A percentile compares a stretch with the other conserved stretches of the same genome.
Conservation (phyloP, 345 rosid species). For the Geranium brycei region DNA sequence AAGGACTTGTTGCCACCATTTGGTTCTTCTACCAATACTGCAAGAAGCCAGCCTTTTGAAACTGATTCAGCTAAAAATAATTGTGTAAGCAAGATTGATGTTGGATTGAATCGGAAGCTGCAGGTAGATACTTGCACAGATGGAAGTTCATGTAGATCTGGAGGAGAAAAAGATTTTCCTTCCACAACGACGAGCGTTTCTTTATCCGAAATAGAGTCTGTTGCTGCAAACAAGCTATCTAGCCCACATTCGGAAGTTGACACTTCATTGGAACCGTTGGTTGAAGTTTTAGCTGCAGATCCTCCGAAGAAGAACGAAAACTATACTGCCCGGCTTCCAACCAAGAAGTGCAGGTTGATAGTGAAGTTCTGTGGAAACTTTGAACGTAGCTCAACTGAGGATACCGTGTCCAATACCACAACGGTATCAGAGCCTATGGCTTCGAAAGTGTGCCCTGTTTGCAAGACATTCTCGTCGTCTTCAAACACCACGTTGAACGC, state of each 20-base stretch:
- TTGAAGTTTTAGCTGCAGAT: slow-evolving; percentile 11
- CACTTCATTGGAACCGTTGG: slow-evolving; percentile 16
- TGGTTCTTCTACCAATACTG: slow-evolving; percentile 28
- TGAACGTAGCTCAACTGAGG: slow-evolving; percentile 51
- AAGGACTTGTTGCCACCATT: slow-evolving; percentile 80
- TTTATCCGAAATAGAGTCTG: slow-evolving; percentile 40
- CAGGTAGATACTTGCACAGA: neutral
- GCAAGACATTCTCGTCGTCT: slow-evolving; percentile 87
- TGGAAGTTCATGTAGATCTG: slow-evolving; percentile 7
- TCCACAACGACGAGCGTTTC: slow-evolving; percentile 39
- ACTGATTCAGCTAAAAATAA: slow-evolving; percentile 22
- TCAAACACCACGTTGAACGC: slow-evolving; percentile 98
- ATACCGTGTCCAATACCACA: slow-evolving; percentile 45
- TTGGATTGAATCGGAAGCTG: slow-evolving; percentile 3
- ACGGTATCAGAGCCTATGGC: slow-evolving; percentile 57
- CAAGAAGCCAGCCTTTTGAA: slow-evolving; percentile 25
- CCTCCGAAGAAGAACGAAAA: slow-evolving; percentile 10
- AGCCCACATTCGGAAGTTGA: slow-evolving; percentile 20
- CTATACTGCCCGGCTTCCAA: slow-evolving; percentile 21
- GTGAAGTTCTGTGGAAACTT: slow-evolving; percentile 57
- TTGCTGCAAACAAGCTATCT: slow-evolving; percentile 29
- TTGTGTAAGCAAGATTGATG: neutral
- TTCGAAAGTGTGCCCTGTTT: slow-evolving; percentile 93
- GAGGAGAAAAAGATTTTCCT: slow-evolving; percentile 44
- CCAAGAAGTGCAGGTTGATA: slow-evolving; percentile 61